These are phyloP conservation scores for Xylaria intraflava DNA, from an alignment of 495 filamentous ascomycete genomes.

Conservation along the genomic window DNA sequence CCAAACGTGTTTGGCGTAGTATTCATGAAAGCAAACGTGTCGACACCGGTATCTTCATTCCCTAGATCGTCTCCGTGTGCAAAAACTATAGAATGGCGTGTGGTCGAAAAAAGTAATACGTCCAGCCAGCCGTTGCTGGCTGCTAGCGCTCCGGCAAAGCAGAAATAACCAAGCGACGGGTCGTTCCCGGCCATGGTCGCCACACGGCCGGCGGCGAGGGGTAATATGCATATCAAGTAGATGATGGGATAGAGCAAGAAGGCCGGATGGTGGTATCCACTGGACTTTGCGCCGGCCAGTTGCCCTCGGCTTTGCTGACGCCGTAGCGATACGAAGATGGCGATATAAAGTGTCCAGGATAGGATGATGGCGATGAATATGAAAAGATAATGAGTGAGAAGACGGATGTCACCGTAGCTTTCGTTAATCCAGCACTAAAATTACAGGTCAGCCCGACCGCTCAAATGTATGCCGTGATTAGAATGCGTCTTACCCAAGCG, in stretches of 20 bases:
- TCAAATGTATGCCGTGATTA: neutral
- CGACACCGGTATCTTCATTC: conserved; percentile 37
- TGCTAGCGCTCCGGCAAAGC: conserved; percentile 63
- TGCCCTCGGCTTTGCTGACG: conserved; percentile 9
- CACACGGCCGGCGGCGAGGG: conserved; percentile 64
- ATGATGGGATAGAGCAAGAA: conserved; percentile 72
- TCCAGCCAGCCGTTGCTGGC: conserved; percentile 70
- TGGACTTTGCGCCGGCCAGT: conserved; percentile 8
- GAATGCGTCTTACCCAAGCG: conserved; percentile 49
- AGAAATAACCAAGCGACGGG: conserved; percentile 55
- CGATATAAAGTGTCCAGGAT: conserved; percentile 56
- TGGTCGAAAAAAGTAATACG: conserved; percentile 64
- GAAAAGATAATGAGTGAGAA: conserved; percentile 73
- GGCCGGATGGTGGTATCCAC: conserved; percentile 49
- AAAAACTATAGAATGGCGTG: conserved; percentile 51
- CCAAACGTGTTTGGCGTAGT: conserved; percentile 35
- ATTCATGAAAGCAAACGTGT: conserved; percentile 45
- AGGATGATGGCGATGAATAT: conserved; percentile 65
- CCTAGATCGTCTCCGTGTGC: conserved; percentile 27
- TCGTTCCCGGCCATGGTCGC: conserved; percentile 51
- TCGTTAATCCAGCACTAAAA: conserved; percentile 64
- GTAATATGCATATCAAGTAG: conserved; percentile 64
- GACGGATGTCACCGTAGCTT: conserved; percentile 52
- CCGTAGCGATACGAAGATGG: conserved; percentile 57
- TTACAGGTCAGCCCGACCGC: conserved; percentile 3